Conservation (phyloP, 2,329 filamentous ascomycete genomes). For the Raffaelea deltoideospora region DNA sequence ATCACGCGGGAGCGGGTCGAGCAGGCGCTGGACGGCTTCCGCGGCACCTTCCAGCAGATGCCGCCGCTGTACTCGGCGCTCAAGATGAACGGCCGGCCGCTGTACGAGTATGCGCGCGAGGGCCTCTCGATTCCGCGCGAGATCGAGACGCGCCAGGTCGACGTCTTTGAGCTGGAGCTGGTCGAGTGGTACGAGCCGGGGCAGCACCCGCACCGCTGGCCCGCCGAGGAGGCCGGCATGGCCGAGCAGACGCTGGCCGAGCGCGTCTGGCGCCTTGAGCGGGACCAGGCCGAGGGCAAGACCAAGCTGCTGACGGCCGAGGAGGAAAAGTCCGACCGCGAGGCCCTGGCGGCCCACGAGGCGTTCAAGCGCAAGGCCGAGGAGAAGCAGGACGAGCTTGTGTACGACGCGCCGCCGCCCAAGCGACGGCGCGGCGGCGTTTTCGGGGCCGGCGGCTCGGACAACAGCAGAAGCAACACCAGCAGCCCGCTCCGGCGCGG, state of each 20-base stretch:
- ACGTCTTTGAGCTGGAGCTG: conserved; percentile 63
- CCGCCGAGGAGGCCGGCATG: conserved; percentile 58
- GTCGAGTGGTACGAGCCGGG: conserved; percentile 76
- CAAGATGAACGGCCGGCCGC: conserved; percentile 81
- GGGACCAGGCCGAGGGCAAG: conserved; percentile 33
- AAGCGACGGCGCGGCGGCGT: conserved; percentile 15
- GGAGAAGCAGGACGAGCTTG: conserved; percentile 39
- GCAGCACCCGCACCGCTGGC: conserved; percentile 65
- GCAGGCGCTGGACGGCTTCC: conserved; percentile 57
- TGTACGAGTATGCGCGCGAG: conserved; percentile 91
- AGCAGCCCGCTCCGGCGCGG: conserved; percentile 11
- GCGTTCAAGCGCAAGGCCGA: conserved; percentile 43
- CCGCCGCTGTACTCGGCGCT: conserved; percentile 88
- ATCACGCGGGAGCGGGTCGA: conserved; percentile 69
- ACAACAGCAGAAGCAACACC: conserved; percentile 12
- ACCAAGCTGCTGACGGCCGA: conserved; percentile 32
- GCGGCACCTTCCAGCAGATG: conserved; percentile 74
- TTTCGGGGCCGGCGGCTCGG: neutral
- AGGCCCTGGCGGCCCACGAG: conserved; percentile 40
- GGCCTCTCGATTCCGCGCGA: conserved; percentile 75
- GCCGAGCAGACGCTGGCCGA: conserved; percentile 65
- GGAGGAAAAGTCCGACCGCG: conserved; percentile 38
- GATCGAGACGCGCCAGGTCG: conserved; percentile 66
- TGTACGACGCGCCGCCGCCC: conserved; percentile 32
- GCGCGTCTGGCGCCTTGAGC: conserved; percentile 50